Percentiles rank a stretch among this genome's conserved stretches.
Evolutionary conservation across 768 basidiomycete species (phyloP).

Genomic region (Serendipita sp.): DNA sequence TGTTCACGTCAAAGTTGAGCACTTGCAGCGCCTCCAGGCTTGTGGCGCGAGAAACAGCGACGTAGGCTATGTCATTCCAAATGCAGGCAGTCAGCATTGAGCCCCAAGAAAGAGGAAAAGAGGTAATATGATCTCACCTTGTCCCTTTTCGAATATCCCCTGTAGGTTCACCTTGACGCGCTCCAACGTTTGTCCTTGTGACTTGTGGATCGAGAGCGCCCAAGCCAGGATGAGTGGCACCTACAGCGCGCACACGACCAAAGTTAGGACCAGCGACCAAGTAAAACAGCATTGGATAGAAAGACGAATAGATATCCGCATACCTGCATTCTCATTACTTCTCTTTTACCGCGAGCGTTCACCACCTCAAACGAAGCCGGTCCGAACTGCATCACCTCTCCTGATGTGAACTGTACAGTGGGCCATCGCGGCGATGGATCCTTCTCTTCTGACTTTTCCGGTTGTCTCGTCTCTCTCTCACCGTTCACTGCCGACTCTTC

Average conservation of each 20-base stretch:
- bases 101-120: not conserved
- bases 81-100: not conserved
- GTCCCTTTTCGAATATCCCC: conserved; percentile 15
- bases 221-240: conserved; percentile 14
- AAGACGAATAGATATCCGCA: conserved; percentile 5
- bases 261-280: not conserved
- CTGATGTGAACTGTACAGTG: conserved; percentile 40
- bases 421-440: conserved; percentile 32
- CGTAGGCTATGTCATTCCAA: conserved; percentile 7
- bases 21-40: conserved; percentile 14
- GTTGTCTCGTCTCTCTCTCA: too few species aligned
- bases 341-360: conserved; percentile 39
- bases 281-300: not conserved
- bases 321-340: conserved; percentile 47
- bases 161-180: conserved; percentile 15
- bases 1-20: conserved; percentile 11
- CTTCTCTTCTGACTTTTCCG: too few species aligned
- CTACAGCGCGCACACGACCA: not conserved
- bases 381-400: conserved; percentile 29
- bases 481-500: too few species aligned
- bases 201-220: conserved; percentile 16
- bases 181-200: conserved; percentile 15
- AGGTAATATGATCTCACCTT: conserved; percentile 30
- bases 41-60: conserved; percentile 13
- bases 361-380: conserved; percentile 49